Base-by-base conservation (phyloP, 1,284 basidiomycete species). In the Naganishia sp. region DNA sequence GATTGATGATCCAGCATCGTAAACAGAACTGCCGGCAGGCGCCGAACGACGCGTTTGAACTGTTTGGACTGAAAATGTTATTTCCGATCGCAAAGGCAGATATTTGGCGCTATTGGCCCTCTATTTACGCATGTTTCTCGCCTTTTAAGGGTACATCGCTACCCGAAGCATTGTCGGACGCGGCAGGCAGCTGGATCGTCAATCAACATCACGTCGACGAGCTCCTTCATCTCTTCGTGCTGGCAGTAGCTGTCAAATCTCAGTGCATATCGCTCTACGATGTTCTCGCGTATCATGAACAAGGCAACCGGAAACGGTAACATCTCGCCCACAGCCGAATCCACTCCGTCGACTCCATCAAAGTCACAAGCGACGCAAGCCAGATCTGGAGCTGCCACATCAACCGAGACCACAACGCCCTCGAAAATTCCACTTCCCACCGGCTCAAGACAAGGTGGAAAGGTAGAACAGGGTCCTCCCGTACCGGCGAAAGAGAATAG, bases 261-360 rank as follows among this genome's bases (percentile, higher is more conserved):
- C 47, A n/a, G 2, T 23, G 11, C 51, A 35, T 9, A 25, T 32
- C 51, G 18, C n/a, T 21, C 25, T 45, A 51, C 35, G n/a, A 61
- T 61, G 58, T 61, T 61, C 47, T 61, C 58, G 7, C 58, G 58
- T 41, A 61, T 61, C 21, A 61, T 61, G 47, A 61, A 61, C 58
- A 61, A 61, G 23, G 58, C 58, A 10, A 61, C 58, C 21, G 58
- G 58, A 23, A 51, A 51, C 58, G 50, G 41, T 32, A 63, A 63
- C 43, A 45, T 42, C 11, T 54, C 61, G 7, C 51, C 50, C 39
- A 53, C 61, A 11, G 23, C 61, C 13, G 50, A 53, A 51, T 39
- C 60, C 15, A 31, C 43, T 17, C 60, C 60, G 7, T 11, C 52
- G 6, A 63, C 52, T 3, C 52, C 61, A 25, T 54, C 61, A 21